Conservation (phyloP, 2,329 filamentous ascomycete genomes). For the Fonsecaea erecta region DNA sequence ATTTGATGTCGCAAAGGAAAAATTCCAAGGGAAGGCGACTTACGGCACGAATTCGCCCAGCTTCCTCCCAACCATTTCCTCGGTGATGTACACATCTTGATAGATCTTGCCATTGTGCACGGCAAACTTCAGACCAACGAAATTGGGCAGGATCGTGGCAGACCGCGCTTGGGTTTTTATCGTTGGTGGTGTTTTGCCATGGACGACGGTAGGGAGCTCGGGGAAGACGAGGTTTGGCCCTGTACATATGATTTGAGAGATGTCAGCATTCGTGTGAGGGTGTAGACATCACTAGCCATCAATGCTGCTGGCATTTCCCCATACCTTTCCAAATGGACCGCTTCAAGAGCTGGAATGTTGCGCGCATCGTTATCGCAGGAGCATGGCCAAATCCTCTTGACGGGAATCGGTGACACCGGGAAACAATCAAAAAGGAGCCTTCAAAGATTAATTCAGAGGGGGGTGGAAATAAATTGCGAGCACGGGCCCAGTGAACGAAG, state of each 20-base stretch:
- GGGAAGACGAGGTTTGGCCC: conserved; percentile 46
- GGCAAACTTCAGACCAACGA: conserved; percentile 86
- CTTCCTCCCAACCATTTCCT: conserved; percentile 96
- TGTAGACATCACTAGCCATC: neutral
- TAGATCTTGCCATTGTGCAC: conserved; percentile 92
- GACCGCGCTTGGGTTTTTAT: conserved; percentile 86
- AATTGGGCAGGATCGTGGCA: conserved; percentile 89
- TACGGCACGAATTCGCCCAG: conserved; percentile 90
- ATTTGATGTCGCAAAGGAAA: neutral
- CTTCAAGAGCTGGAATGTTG: conserved; percentile 69
- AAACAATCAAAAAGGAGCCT: neutral
- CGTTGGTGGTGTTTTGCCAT: conserved; percentile 63
- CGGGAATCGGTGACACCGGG: neutral
- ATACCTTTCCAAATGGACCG: conserved; percentile 89
- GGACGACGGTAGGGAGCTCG: conserved; percentile 55
- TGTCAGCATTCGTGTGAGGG: conserved; percentile 35
- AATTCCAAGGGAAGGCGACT: conserved; percentile 48
- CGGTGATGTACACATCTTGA: conserved; percentile 79
- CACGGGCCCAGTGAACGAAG: conserved; percentile 10
- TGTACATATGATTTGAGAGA: conserved; percentile 13
- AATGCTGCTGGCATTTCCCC: neutral
- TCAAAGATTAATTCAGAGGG: neutral
- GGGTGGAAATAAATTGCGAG: conserved; percentile 2
- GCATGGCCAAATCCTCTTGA: conserved; percentile 22
- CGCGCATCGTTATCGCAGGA: conserved; percentile 60